Conservation (phyloP, 2,329 filamentous ascomycete genomes). For the Cercospora zeina region DNA sequence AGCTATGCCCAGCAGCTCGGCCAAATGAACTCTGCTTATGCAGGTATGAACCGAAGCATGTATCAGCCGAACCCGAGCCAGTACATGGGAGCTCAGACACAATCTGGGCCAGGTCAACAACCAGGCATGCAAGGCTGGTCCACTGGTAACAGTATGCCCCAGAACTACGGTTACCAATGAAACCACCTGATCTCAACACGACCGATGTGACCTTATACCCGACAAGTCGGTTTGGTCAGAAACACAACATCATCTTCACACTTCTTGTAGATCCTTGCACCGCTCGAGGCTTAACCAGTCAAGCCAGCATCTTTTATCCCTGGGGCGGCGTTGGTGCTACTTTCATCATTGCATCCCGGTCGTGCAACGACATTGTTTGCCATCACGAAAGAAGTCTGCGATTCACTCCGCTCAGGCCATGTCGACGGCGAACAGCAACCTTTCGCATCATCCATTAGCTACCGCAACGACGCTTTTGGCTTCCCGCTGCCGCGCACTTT, state of each 20-base stretch:
- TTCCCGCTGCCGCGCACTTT: not conserved
- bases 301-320: slow-evolving; percentile 18
- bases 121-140: slow-evolving; percentile 56
- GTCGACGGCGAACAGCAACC: not conserved
- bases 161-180: slow-evolving; percentile 36
- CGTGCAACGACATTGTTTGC: slow-evolving; percentile 11
- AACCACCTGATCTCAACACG: not conserved
- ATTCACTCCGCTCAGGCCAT: not conserved
- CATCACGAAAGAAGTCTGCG: not conserved
- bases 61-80: slow-evolving; percentile 53
- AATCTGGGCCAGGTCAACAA: slow-evolving; percentile 47
- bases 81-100: slow-evolving; percentile 41
- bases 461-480: not conserved
- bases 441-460: not conserved
- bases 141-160: slow-evolving; percentile 43
- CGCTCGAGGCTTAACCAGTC: slow-evolving; percentile 21
- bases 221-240: slow-evolving; percentile 10
- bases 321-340: slow-evolving; percentile 16
- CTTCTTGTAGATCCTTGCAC: slow-evolving; percentile 28
- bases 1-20: slow-evolving; percentile 51
- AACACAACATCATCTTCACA: slow-evolving; percentile 12
- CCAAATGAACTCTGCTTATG: slow-evolving; percentile 48
- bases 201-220: slow-evolving; percentile 12
- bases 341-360: not conserved
- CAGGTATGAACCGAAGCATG: slow-evolving; percentile 51